These are phyloP conservation scores for Protomyces arabidopsidicola DNA, from an alignment of 1,139 yeast genomes.

Conservation along the genomic window DNA sequence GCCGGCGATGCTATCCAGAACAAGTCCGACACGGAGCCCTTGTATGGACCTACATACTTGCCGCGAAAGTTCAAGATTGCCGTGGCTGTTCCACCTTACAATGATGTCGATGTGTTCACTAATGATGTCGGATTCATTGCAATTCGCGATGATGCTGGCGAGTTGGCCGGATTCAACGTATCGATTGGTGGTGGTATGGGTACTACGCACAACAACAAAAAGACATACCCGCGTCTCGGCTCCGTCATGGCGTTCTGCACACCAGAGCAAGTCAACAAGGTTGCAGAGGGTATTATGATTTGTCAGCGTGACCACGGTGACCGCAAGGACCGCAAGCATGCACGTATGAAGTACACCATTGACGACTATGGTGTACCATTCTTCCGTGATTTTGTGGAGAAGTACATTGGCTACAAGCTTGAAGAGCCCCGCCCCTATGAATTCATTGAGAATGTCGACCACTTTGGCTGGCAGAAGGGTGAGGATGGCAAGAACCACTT, in stretches of 20 bases:
- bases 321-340: conserved; percentile 94
- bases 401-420: conserved; percentile 69
- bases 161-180: conserved; percentile 69
- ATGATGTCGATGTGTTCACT: conserved; percentile 95
- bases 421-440: conserved; percentile 65
- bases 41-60: conserved; percentile 78
- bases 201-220: conserved; percentile 90
- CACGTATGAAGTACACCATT: conserved; percentile 93
- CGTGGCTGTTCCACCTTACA: conserved; percentile 92
- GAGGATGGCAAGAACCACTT: conserved; percentile 83
- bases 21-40: conserved; percentile 64
- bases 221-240: conserved; percentile 94
- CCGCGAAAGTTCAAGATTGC: conserved; percentile 96
- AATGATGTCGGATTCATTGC: conserved; percentile 92
- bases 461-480: conserved; percentile 87
- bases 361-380: conserved; percentile 86
- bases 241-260: conserved; percentile 73
- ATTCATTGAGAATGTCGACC: conserved; percentile 83
- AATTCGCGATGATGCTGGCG: conserved; percentile 62
- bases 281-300: conserved; percentile 85
- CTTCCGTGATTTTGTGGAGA: conserved; percentile 76
- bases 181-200: conserved; percentile 99
- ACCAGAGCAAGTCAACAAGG: conserved; percentile 64
- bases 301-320: conserved; percentile 96
- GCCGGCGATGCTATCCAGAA: conserved; percentile 50